Evolutionary conservation across 768 basidiomycete genomes (phyloP).

Genomic region (Podaxis sp.): DNA sequence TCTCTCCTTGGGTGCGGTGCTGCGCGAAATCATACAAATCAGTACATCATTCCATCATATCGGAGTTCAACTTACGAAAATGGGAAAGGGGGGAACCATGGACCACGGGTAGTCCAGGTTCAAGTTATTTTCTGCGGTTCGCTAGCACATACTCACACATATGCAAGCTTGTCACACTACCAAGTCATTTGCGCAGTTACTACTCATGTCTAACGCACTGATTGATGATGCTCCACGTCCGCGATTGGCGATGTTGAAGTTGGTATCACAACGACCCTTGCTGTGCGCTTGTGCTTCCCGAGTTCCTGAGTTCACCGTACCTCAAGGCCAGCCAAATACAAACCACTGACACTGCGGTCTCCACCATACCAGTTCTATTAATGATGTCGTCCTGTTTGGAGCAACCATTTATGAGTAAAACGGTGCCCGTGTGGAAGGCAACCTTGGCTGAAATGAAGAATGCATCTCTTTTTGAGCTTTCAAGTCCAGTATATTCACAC

Average conservation of each 20-base stretch:
- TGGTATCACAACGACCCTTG: constrained; percentile 11
- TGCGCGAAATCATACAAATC: constrained; percentile 1
- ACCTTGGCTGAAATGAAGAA: background rate
- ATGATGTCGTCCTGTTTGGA: background rate
- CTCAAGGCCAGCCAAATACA: background rate
- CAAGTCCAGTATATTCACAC: background rate
- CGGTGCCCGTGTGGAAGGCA: background rate
- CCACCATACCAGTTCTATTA: background rate
- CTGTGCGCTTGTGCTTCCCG: background rate
- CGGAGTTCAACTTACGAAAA: background rate
- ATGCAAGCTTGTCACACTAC: background rate
- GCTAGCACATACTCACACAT: background rate
- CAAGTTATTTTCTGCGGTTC: background rate
- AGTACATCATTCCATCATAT: constrained; percentile 9
- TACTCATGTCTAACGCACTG: background rate
- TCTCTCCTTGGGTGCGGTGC: background rate
- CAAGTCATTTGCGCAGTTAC: background rate
- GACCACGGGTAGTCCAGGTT: background rate
- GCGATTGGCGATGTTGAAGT: background rate
- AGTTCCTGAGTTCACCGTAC: background rate
- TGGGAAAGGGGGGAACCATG: background rate
- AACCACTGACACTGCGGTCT: background rate
- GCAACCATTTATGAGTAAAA: background rate
- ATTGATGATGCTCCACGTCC: constrained; percentile 9
- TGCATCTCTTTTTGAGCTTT: background rate